These are phyloP conservation scores for Parastagonospora avenae DNA, from an alignment of 2,329 filamentous ascomycete genomes.

Conservation along the genomic window DNA sequence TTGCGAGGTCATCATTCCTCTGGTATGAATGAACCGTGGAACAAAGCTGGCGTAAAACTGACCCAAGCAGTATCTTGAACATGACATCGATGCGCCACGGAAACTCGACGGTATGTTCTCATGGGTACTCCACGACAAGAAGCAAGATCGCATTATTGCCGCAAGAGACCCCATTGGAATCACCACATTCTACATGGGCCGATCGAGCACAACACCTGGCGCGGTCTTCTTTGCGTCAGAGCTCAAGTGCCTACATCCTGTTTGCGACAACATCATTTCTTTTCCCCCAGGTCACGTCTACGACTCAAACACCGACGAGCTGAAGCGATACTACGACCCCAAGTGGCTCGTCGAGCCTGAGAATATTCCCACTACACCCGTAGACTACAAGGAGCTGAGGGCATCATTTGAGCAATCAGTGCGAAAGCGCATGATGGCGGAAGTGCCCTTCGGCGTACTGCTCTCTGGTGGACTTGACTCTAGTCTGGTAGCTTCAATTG, in stretches of 20 bases:
- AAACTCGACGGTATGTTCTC: slow-evolving; percentile 99
- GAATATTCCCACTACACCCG: slow-evolving; percentile 76
- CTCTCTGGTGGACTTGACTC: slow-evolving; percentile 96
- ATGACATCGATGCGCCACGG: slow-evolving; percentile 90
- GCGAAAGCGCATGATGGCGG: slow-evolving; percentile 96
- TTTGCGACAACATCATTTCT: slow-evolving; percentile 92
- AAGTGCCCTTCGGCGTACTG: slow-evolving; percentile 95
- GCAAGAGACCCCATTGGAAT: slow-evolving; percentile 96
- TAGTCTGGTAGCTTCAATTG: slow-evolving; percentile 91
- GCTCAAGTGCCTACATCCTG: slow-evolving; percentile 87
- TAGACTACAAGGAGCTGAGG: slow-evolving; percentile 83
- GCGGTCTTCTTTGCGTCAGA: slow-evolving; percentile 97
- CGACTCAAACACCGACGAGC: slow-evolving; percentile 86
- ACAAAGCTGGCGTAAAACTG: slow-evolving; percentile 14
- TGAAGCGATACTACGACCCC: slow-evolving; percentile 88
- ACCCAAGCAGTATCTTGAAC: slow-evolving; percentile 76
- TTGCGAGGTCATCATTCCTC: slow-evolving; percentile 97
- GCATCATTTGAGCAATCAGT: slow-evolving; percentile 87
- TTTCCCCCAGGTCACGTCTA: slow-evolving; percentile 97
- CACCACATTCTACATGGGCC: slow-evolving; percentile 96
- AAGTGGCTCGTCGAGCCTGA: slow-evolving; percentile 83
- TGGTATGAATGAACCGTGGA: slow-evolving; percentile 64
- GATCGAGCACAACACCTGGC: slow-evolving; percentile 77
- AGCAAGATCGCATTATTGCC: slow-evolving; percentile 86
- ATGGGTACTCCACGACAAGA: slow-evolving; percentile 97